phyloP scores from a whole-genome alignment of 106 monocot species.

The Dendrobium officinale region DNA sequence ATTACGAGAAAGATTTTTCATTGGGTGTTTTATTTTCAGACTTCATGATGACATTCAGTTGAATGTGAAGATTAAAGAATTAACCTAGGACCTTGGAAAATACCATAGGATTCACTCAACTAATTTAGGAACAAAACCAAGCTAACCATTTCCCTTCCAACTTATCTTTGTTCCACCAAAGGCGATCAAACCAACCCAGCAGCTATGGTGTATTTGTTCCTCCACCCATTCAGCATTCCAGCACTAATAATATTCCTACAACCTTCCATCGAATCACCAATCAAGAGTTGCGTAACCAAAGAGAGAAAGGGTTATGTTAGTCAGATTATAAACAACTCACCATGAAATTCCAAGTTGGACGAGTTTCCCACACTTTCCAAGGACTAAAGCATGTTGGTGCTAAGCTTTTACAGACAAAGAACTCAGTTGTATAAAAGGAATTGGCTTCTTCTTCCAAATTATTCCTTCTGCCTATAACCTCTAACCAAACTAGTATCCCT shows the following conservation, averaged over 20 bases:
- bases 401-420: background rate
- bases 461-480: background rate
- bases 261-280: too few species aligned
- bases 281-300: too few species aligned
- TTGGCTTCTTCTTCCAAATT: background rate
- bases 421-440: too few species aligned
- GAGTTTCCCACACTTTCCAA: background rate
- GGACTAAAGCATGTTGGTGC: background rate
- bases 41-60: background rate
- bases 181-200: too few species aligned
- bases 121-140: background rate
- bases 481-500: background rate
- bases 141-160: too few species aligned
- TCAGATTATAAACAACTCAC: background rate
- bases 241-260: too few species aligned
- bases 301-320: too few species aligned
- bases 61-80: slow-evolving; percentile 4
- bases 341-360: background rate
- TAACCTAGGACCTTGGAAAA: background rate
- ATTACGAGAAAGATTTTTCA: too few species aligned
- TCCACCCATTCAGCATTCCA: too few species aligned
- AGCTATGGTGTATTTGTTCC: too few species aligned
- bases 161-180: too few species aligned
- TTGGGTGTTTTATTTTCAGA: background rate
- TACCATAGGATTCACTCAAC: background rate